phyloP scores from a whole-genome alignment of 495 filamentous ascomycete species.

The Penicillium ucsense region DNA sequence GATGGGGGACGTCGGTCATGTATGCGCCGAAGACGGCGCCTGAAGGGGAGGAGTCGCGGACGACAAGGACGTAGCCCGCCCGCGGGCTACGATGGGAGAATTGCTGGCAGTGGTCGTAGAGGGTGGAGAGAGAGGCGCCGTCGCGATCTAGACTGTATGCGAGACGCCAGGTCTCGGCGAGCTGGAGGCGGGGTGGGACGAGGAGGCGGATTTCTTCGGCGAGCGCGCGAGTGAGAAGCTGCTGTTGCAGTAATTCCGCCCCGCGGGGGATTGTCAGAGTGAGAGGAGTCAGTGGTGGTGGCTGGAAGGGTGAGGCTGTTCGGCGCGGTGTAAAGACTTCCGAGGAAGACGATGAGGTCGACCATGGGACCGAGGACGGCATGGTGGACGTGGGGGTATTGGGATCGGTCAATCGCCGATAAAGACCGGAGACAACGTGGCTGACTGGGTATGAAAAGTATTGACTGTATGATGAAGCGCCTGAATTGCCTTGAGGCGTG shows the following conservation, averaged over 20 bases:
- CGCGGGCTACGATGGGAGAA: conserved; percentile 52
- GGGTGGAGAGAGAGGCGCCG: conserved; percentile 74
- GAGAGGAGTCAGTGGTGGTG: conserved; percentile 48
- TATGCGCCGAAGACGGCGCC: conserved; percentile 83
- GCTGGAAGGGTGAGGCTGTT: conserved; percentile 51
- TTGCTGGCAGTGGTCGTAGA: conserved; percentile 67
- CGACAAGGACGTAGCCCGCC: conserved; percentile 78
- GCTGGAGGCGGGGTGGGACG: conserved; percentile 73
- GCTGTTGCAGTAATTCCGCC: conserved; percentile 26
- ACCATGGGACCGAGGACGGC: conserved; percentile 19
- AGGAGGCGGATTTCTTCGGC: conserved; percentile 93
- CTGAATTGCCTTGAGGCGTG: conserved; percentile 17
- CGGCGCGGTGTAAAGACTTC: conserved; percentile 40
- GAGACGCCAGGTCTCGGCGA: conserved; percentile 77
- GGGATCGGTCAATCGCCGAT: conserved; percentile 42
- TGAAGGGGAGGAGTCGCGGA: conserved; percentile 53
- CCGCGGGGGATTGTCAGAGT: conserved; percentile 30
- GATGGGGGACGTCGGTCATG: conserved; percentile 76
- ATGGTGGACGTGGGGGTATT: conserved; percentile 13
- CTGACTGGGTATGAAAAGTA: conserved; percentile 48
- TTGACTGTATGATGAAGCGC: conserved; percentile 14
- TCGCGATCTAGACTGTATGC: conserved; percentile 89
- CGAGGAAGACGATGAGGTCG: conserved; percentile 16
- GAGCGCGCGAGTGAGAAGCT: conserved; percentile 57
- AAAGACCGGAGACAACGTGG: conserved; percentile 44